Percentiles rank a stretch among this genome's conserved stretches.
These are phyloP conservation scores for Gilbertella persicaria DNA, from an alignment of 371 early-diverging fungal genomes.

Conservation along the genomic window DNA sequence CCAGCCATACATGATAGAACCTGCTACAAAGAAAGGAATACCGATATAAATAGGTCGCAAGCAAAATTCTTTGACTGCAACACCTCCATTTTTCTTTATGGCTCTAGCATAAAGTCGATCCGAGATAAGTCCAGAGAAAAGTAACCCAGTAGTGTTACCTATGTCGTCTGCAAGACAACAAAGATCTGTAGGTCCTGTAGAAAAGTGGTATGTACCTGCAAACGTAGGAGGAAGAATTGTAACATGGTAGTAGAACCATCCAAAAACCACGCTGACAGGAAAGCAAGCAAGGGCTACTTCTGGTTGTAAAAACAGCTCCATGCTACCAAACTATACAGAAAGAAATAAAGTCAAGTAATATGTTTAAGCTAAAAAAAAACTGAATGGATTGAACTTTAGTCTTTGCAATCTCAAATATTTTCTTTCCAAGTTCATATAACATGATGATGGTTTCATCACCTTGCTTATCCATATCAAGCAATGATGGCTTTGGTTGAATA, in stretches of 20 bases:
- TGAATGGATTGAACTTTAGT: constrained; percentile 44
- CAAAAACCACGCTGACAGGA: constrained; percentile 41
- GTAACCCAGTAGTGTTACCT: constrained; percentile 48
- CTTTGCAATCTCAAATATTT: too few species aligned
- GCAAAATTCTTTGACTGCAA: constrained; percentile 20
- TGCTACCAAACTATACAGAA: constrained; percentile 30
- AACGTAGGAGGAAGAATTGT: constrained; percentile 49
- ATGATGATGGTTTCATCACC: too few species aligned
- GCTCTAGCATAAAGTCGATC: constrained; percentile 27
- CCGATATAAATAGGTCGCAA: constrained; percentile 31
- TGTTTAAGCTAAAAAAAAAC: constrained; percentile 1
- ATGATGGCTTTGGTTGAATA: too few species aligned
- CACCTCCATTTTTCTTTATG: constrained; percentile 19
- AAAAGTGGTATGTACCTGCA: constrained; percentile 36
- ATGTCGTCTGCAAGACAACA: constrained; percentile 54
- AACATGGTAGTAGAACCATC: constrained; percentile 51
- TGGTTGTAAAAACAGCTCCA: constrained; percentile 21
- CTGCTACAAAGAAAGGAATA: constrained; percentile 24
- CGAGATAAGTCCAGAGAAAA: constrained; percentile 40
- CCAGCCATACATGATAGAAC: constrained; percentile 43
- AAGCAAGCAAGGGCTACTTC: constrained; percentile 27
- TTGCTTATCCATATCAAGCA: too few species aligned
- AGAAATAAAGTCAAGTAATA: neutral
- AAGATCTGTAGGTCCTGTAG: constrained; percentile 49
- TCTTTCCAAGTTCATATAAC: too few species aligned